Evolutionary conservation across 148 eudicot species (phyloP).

Genomic region (Pouteria glomerata): DNA sequence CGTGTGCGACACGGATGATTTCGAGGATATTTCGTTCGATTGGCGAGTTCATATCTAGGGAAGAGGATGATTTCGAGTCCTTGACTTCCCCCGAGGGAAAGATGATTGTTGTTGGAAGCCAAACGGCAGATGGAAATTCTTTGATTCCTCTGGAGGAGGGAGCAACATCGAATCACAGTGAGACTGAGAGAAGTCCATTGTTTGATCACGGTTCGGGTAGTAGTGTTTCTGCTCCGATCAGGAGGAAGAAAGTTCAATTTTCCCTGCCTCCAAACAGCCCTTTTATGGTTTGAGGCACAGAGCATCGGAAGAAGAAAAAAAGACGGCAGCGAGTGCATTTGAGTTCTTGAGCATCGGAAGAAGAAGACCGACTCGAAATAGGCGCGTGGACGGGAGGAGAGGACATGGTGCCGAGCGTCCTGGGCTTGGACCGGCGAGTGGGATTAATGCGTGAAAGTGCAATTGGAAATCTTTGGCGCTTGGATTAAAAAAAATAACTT

Average conservation of each 20-base stretch:
- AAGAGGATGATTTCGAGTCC: constrained; percentile 30
- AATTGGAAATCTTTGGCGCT: too few species aligned
- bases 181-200: not conserved
- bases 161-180: not conserved
- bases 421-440: too few species aligned
- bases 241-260: constrained; percentile 30
- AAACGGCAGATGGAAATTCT: constrained; percentile 16
- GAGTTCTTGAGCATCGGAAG: too few species aligned
- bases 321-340: too few species aligned
- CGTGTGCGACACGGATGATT: constrained; percentile 36
- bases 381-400: too few species aligned
- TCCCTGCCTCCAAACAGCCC: constrained; percentile 30
- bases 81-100: constrained; percentile 26
- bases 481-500: too few species aligned
- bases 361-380: too few species aligned
- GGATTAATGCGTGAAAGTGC: too few species aligned
- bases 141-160: constrained; percentile 19
- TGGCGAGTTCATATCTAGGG: constrained; percentile 39
- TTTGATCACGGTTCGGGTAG: constrained; percentile 18
- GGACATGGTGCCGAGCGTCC: too few species aligned
- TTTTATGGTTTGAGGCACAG: too few species aligned
- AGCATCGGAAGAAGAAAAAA: too few species aligned
- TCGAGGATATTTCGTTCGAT: constrained; percentile 40
- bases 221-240: constrained; percentile 3
- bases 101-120: constrained; percentile 34